A percentile compares a stretch with the other conserved stretches of the same genome.
Conservation (phyloP, 2,329 filamentous ascomycete species). For the Cordyceps cateniannulata region DNA sequence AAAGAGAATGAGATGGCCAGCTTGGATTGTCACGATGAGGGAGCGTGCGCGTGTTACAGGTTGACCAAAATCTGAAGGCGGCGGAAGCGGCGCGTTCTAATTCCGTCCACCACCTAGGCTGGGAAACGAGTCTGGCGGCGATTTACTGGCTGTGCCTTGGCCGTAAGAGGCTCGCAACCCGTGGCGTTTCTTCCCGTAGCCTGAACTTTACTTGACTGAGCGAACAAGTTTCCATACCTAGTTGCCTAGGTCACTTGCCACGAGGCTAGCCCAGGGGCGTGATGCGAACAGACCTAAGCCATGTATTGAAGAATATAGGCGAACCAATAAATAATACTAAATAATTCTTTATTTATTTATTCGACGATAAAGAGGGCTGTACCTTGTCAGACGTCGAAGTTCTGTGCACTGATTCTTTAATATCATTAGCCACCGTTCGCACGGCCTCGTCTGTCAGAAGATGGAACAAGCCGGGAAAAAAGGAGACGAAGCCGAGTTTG, state of each 20-base stretch:
- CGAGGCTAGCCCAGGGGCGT: constrained; percentile 3
- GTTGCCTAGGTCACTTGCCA: neutral
- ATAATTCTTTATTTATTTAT: too few species aligned
- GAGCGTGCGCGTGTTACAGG: constrained; percentile 10
- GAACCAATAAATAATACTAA: neutral
- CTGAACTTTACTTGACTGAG: constrained; percentile 5
- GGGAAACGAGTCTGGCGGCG: too few species aligned
- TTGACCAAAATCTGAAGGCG: constrained; percentile 7
- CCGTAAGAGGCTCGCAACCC: too few species aligned
- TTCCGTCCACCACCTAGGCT: neutral
- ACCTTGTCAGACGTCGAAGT: neutral
- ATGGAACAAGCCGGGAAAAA: neutral
- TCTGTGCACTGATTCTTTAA: neutral
- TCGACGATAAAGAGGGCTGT: neutral
- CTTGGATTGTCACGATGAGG: neutral
- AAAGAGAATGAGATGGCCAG: neutral
- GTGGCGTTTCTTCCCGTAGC: too few species aligned
- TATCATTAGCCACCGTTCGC: neutral
- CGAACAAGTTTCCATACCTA: neutral
- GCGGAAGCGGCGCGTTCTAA: neutral
- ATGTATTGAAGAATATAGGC: neutral
- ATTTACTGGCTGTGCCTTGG: too few species aligned
- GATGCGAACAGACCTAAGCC: constrained; percentile 6
- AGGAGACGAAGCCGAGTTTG: neutral
- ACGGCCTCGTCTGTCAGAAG: too few species aligned